Conservation (phyloP, 192 early-diverging fungal genomes). For the Umbelopsis sp. region DNA sequence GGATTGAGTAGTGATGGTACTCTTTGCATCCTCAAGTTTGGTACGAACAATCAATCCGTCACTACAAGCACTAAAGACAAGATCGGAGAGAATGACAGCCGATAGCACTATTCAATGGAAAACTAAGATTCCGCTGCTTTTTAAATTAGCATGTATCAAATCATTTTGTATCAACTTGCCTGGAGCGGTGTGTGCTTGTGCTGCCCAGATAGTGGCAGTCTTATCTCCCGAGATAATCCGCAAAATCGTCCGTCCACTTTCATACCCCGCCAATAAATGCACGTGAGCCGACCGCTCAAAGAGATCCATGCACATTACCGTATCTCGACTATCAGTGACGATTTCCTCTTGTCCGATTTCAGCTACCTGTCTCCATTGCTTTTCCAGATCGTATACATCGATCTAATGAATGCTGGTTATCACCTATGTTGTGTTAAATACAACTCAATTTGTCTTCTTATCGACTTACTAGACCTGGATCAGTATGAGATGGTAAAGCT, state of each 20-base stretch:
- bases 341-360: conserved; percentile 17
- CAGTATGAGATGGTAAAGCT: conserved; percentile 25
- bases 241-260: conserved; percentile 18
- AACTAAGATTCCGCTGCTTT: neutral
- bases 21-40: neutral
- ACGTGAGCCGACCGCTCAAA: conserved; percentile 1
- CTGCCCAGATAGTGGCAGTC: conserved; percentile 23
- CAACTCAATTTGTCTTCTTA: no score
- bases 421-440: neutral
- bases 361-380: neutral
- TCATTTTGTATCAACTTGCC: conserved; percentile 5
- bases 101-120: conserved; percentile 24
- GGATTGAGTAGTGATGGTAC: conserved; percentile 1
- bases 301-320: conserved; percentile 32
- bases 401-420: neutral
- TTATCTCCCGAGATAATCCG: conserved; percentile 17
- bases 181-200: conserved; percentile 23
- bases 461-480: conserved; percentile 21
- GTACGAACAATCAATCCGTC: conserved; percentile 15
- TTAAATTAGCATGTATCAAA: neutral
- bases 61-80: conserved; percentile 26
- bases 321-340: neutral
- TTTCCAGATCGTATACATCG: conserved; percentile 29
- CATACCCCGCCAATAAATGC: conserved; percentile 28
- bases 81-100: conserved; percentile 6